Evolutionary conservation across 2,329 filamentous ascomycete species (phyloP).

Genomic region (Blastomyces parvus): DNA sequence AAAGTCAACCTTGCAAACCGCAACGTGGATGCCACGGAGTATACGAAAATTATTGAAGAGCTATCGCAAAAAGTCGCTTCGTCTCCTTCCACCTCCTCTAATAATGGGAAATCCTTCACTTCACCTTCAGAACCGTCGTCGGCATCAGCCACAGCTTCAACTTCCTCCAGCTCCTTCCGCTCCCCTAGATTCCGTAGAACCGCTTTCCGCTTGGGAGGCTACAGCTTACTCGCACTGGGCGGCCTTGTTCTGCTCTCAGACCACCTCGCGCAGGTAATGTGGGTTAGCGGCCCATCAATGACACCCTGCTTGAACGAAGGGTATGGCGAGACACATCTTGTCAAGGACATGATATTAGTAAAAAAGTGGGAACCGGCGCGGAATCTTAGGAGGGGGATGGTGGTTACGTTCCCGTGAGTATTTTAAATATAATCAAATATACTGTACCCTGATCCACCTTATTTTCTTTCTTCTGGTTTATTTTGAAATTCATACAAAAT

Average conservation of each 20-base stretch:
- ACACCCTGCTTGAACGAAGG: conserved; percentile 65
- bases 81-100: not conserved
- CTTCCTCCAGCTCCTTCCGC: conserved; percentile 17
- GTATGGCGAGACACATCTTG: conserved; percentile 38
- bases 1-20: not conserved
- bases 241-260: conserved; percentile 27
- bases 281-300: conserved; percentile 53
- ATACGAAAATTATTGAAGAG: not conserved
- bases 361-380: conserved; percentile 30
- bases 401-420: conserved; percentile 52
- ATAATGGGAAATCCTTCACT: not conserved
- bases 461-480: not conserved
- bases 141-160: conserved; percentile 20
- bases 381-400: conserved; percentile 58
- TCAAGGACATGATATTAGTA: conserved; percentile 35
- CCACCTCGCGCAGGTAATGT: conserved; percentile 34
- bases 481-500: not conserved
- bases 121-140: conserved; percentile 22
- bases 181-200: conserved; percentile 29
- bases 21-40: not conserved
- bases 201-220: not conserved
- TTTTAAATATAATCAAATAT: conserved; percentile 13
- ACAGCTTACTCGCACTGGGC: not conserved
- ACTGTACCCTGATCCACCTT: not conserved
- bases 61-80: not conserved